phyloP scores from a whole-genome alignment of 2,329 filamentous ascomycete genomes.

The Pestalotiopsis sp. region DNA sequence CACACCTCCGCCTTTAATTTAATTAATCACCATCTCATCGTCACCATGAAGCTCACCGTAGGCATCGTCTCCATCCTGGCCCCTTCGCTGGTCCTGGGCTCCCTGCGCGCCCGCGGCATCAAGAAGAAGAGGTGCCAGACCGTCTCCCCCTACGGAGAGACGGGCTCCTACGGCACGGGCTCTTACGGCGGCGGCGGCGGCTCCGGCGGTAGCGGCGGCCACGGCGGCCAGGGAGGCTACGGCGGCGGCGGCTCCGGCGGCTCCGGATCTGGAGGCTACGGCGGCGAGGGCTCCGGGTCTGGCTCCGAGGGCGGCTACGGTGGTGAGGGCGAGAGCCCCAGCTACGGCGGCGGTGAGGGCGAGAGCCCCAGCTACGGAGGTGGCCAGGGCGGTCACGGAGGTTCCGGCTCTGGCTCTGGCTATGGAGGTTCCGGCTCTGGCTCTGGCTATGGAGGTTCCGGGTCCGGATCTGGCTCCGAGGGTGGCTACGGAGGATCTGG shows the following conservation, averaged over 20 bases:
- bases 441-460: not conserved
- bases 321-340: not conserved
- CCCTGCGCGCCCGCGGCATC: not conserved
- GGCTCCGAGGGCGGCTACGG: too few relatives aligned
- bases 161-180: not conserved
- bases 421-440: not conserved
- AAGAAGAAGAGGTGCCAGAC: conserved; percentile 1
- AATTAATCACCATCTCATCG: not conserved
- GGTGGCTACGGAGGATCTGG: not conserved
- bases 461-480: not conserved
- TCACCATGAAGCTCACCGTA: not conserved
- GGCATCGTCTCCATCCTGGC: not conserved
- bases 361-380: too few relatives aligned
- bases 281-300: not conserved
- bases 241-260: not conserved
- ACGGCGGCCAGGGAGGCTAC: not conserved
- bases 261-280: not conserved
- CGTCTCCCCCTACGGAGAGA: not conserved
- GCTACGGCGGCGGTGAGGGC: not conserved
- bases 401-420: too few relatives aligned
- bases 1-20: not conserved
- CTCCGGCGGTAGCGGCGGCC: not conserved
- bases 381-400: too few relatives aligned
- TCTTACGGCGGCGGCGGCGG: not conserved
- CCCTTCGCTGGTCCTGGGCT: not conserved